A percentile compares a stretch with the other conserved stretches of the same genome.
Conservation (phyloP, 768 basidiomycete species). For the Heimioporus sp. region DNA sequence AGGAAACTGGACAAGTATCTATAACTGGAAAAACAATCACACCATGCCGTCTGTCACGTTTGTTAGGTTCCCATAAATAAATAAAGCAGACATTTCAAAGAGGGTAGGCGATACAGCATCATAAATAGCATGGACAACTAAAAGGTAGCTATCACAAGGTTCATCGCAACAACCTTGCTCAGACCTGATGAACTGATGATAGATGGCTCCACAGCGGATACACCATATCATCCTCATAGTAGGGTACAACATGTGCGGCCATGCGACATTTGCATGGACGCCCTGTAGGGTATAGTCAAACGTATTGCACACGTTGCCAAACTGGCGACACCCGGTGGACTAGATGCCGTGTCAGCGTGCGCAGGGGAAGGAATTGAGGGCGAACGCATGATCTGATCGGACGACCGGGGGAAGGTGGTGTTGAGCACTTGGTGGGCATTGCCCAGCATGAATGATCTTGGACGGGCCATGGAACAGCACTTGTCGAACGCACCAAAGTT, state of each 20-base stretch:
- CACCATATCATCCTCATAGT: no score
- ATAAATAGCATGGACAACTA: no score
- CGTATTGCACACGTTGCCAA: conserved; percentile 45
- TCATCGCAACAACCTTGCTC: no score
- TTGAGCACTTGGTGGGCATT: conserved; percentile 57
- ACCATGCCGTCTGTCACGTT: no score
- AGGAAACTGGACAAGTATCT: no score
- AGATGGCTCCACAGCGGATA: no score
- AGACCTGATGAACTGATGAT: no score
- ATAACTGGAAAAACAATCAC: no score
- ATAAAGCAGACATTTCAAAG: no score
- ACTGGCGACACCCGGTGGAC: conserved; percentile 89
- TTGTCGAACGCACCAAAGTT: conserved; percentile 84
- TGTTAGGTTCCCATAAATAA: no score
- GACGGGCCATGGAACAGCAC: conserved; percentile 79
- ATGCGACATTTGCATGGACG: conserved; percentile 63
- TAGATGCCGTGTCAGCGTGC: conserved; percentile 24
- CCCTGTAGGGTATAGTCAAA: conserved; percentile 75
- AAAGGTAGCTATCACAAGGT: no score
- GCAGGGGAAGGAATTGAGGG: neutral
- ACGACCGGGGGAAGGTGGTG: conserved; percentile 71
- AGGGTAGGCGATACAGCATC: no score
- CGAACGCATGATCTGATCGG: conserved; percentile 64
- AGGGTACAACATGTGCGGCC: conserved; percentile 75
- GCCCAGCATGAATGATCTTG: conserved; percentile 74